A percentile compares a stretch with the other conserved stretches of the same genome.
These are phyloP conservation scores for Stipa capillata DNA, from an alignment of 176 grass and related monocot species.

Conservation along the genomic window DNA sequence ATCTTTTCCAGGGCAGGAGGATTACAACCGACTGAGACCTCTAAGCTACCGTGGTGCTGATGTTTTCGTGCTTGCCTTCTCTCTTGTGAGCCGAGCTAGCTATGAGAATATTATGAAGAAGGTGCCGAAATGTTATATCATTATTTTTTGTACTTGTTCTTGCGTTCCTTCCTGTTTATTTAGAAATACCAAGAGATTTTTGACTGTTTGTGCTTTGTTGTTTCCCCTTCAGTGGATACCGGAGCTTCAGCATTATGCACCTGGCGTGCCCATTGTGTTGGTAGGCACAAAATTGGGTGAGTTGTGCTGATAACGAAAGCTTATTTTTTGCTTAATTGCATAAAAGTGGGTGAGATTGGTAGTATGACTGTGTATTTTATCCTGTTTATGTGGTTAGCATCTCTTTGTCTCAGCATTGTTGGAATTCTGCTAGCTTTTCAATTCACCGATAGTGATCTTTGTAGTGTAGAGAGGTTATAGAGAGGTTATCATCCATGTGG, in stretches of 20 bases:
- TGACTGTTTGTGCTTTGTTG: constrained; percentile 4
- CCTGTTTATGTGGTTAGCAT: constrained; percentile 26
- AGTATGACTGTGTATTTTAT: not conserved
- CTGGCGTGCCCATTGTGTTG: constrained; percentile 85
- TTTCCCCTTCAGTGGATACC: constrained; percentile 84
- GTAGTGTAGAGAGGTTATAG: not conserved
- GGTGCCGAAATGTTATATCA: constrained; percentile 19
- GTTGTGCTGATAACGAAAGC: constrained; percentile 21
- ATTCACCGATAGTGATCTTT: not conserved
- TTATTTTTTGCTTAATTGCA: constrained; percentile 15
- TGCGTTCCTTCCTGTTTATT: not conserved
- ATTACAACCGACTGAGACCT: constrained; percentile 95
- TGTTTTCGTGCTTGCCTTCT: constrained; percentile 97
- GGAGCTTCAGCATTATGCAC: constrained; percentile 97
- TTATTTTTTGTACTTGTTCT: not conserved
- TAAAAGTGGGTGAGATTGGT: not conserved
- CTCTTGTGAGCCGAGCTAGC: constrained; percentile 94
- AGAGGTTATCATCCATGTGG: not conserved
- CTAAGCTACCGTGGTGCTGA: constrained; percentile 94
- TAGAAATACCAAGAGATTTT: not conserved
- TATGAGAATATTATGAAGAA: constrained; percentile 99
- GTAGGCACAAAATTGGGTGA: constrained; percentile 97
- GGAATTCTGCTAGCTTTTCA: constrained; percentile 14
- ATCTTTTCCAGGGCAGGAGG: constrained; percentile 73
- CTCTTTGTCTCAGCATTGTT: constrained; percentile 19